Evolutionary conservation across 2,329 filamentous ascomycete species (phyloP).

Genomic region (Fusarium continuum): DNA sequence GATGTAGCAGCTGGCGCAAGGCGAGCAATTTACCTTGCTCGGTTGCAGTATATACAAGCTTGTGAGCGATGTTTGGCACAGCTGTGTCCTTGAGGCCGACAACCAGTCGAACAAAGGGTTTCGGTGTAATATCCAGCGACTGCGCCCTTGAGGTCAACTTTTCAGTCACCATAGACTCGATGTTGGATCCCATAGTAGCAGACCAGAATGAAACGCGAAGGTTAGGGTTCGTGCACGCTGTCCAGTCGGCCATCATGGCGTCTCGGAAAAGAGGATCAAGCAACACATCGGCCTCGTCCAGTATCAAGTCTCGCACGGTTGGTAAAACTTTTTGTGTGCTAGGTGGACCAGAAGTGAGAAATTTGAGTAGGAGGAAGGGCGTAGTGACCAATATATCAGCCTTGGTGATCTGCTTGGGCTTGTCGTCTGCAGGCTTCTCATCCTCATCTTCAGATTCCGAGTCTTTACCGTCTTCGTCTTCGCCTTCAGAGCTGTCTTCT

Average conservation of each 20-base stretch:
- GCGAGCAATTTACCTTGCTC: conserved; percentile 94
- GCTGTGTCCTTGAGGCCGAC: conserved; percentile 97
- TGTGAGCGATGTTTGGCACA: conserved; percentile 90
- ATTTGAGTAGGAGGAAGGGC: conserved; percentile 75
- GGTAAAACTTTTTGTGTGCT: conserved; percentile 64
- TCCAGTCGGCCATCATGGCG: conserved; percentile 87
- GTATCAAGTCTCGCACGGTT: conserved; percentile 75
- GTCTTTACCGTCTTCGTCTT: conserved; percentile 53
- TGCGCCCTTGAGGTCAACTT: conserved; percentile 67
- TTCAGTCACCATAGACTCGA: conserved; percentile 80
- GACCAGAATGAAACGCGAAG: conserved; percentile 89
- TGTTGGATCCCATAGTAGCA: conserved; percentile 93
- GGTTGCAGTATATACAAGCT: conserved; percentile 88
- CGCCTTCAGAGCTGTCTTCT: conserved; percentile 53
- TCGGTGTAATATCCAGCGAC: conserved; percentile 49
- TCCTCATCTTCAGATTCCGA: conserved; percentile 49
- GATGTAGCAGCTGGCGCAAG: conserved; percentile 87
- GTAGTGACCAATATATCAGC: conserved; percentile 55
- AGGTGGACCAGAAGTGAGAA: conserved; percentile 62
- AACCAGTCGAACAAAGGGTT: conserved; percentile 80
- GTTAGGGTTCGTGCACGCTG: conserved; percentile 74
- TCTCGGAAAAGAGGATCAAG: conserved; percentile 90
- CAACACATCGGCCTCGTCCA: conserved; percentile 96
- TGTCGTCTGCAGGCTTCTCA: conserved; percentile 33
- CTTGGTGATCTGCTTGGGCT: conserved; percentile 46